These are phyloP conservation scores for Oldenlandia corymbosa DNA, from an alignment of 257 asterid species.

Conservation along the genomic window DNA sequence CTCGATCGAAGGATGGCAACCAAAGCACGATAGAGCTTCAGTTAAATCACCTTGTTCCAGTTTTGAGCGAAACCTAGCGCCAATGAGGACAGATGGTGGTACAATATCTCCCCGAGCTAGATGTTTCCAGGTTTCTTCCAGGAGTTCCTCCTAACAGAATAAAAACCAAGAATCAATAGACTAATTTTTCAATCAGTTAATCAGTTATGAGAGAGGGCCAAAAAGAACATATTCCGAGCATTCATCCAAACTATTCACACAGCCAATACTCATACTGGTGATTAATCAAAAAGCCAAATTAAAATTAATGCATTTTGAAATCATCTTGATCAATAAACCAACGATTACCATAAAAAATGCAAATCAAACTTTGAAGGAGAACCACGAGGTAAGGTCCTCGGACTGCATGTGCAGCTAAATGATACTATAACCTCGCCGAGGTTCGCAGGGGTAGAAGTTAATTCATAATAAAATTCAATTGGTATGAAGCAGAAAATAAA, in stretches of 20 bases:
- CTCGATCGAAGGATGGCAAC: conserved; percentile 38
- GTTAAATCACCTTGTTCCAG: conserved; percentile 45
- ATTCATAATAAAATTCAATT: too few relatives aligned
- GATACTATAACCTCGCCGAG: too few relatives aligned
- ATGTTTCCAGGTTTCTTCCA: conserved; percentile 75
- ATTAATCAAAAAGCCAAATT: not conserved
- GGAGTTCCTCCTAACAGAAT: conserved; percentile 38
- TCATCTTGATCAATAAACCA: too few relatives aligned
- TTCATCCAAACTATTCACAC: too few relatives aligned
- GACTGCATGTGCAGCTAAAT: not conserved
- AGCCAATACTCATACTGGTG: not conserved
- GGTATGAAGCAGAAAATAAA: not conserved
- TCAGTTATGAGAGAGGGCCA: too few relatives aligned
- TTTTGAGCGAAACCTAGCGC: conserved; percentile 56
- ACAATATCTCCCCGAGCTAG: conserved; percentile 41
- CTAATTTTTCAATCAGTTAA: too few relatives aligned
- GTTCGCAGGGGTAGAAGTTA: too few relatives aligned
- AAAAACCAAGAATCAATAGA: not conserved
- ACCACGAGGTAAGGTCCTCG: not conserved
- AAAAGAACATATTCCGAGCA: too few relatives aligned
- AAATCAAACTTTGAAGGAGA: not conserved
- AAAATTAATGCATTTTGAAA: too few relatives aligned
- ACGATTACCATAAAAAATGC: not conserved
- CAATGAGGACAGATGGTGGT: conserved; percentile 52
- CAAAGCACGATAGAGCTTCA: conserved; percentile 49